A percentile compares a stretch with the other conserved stretches of the same genome.
phyloP scores from a whole-genome alignment of 1,284 basidiomycete genomes.

The Ustilago esculenta region DNA sequence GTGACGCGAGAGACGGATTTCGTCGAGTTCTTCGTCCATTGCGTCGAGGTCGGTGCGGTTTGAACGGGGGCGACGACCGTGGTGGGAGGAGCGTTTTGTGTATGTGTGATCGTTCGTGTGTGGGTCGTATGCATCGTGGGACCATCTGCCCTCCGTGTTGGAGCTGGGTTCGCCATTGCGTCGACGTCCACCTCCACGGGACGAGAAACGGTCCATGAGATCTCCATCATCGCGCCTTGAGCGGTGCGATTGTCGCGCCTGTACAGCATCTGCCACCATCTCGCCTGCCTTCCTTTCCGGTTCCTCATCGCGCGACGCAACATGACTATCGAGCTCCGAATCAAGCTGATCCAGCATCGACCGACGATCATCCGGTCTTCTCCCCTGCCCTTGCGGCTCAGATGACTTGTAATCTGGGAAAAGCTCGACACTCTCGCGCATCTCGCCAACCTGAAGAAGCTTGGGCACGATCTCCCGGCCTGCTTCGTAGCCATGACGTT shows the following conservation, averaged over 20 bases:
- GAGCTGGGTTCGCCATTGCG: slow-evolving; percentile 1
- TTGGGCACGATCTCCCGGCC: slow-evolving; percentile 63
- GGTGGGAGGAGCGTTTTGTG: background rate
- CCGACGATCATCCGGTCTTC: no score
- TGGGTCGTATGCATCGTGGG: slow-evolving; percentile 30
- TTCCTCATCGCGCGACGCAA: slow-evolving; percentile 9
- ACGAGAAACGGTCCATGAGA: slow-evolving; percentile 23
- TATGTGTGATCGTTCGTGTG: background rate
- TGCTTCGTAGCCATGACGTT: slow-evolving; percentile 59
- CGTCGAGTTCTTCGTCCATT: slow-evolving; percentile 46
- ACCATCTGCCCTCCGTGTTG: slow-evolving; percentile 14
- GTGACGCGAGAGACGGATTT: slow-evolving; percentile 4
- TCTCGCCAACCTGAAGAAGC: slow-evolving; percentile 56
- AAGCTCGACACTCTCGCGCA: slow-evolving; percentile 38
- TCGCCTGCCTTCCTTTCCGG: slow-evolving; percentile 23
- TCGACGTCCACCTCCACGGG: background rate
- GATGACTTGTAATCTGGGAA: slow-evolving; percentile 37
- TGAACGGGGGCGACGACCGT: slow-evolving; percentile 14
- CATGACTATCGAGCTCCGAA: slow-evolving; percentile 32
- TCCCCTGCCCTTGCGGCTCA: background rate
- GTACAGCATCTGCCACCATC: slow-evolving; percentile 40
- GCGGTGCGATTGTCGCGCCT: slow-evolving; percentile 2
- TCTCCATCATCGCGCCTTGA: slow-evolving; percentile 12
- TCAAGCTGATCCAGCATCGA: slow-evolving; percentile 40
- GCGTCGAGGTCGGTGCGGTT: slow-evolving; percentile 11